Base-by-base conservation (phyloP, 2,329 filamentous ascomycete species). In the Talaromyces verruculosus region DNA sequence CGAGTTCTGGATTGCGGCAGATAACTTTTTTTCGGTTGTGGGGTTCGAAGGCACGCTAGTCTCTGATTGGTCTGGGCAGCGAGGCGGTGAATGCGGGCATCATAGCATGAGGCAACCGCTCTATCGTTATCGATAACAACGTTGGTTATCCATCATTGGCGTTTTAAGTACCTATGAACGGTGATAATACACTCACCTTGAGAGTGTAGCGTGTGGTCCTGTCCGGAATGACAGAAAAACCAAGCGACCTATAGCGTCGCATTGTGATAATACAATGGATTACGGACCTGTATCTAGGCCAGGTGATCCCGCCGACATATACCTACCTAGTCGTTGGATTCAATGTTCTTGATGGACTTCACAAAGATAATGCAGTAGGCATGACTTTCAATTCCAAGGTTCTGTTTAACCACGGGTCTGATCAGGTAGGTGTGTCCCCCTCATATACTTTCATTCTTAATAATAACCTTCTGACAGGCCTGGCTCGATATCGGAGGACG, bases 401-500 rank as follows among this genome's bases (percentile, higher is more conserved):
- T 39, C 37, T 17, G 3, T 39, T 39, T 17, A 39, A 45, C n/a
- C n/a, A 45, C n/a, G n/a, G 41, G 7, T 13, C 47, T 30, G 19
- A 47, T 5, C 45, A 28, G 19, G 45, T 28, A 30, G 33, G 15
- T 33, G 5, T 49, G 3, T 35, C 10, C 13, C 10, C 33, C 33
- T 35, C 30, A 7, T 33, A 33, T 33, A 30, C 47, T 57, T 57
- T 6, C 15, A 37, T 22, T 30, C 4, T 17, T 25, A 57, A n/a
- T 3, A 22, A 37, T 19, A 55, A 35, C 8, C 15, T 17, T 37
- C 6, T 22, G 1, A 22, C 11, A 57, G 28, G 33, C 25, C 2
- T 25, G 25, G 25, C 33, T 7, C 5, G 53, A 11, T 33, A 19
- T 17, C 25, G n/a, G 58, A 47, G 74, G 72, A 73, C 73, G 71